Conservation (phyloP, 176 grass and related monocot genomes). For the bread wheat (Triticum aestivum) region DNA sequence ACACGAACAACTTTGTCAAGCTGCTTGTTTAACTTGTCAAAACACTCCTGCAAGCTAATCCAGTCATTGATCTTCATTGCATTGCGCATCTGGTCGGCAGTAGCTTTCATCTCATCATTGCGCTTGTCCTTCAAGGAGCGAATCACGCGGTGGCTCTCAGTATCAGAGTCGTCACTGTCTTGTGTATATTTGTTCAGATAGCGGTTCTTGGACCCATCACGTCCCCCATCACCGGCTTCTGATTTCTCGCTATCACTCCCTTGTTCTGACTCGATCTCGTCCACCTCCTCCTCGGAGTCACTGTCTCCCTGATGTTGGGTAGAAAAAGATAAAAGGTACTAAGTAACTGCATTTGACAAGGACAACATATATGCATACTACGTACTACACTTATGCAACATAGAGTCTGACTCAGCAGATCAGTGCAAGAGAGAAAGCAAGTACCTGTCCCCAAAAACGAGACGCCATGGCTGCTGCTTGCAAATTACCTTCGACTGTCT, state of each 20-base stretch:
- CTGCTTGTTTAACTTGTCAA: constrained; percentile 97
- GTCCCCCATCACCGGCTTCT: constrained; percentile 19
- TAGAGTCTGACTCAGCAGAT: background rate
- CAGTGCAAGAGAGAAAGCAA: background rate
- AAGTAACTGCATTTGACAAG: background rate
- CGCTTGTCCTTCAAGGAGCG: constrained; percentile 77
- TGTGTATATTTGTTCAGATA: constrained; percentile 52
- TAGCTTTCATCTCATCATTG: constrained; percentile 84
- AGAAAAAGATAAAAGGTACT: background rate
- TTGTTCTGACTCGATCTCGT: constrained; percentile 43
- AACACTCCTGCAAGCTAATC: constrained; percentile 85
- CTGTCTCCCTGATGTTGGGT: constrained; percentile 60
- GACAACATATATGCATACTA: background rate
- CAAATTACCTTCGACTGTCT: background rate
- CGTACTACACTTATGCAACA: background rate
- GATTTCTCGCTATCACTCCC: constrained; percentile 39
- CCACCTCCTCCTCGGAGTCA: constrained; percentile 83
- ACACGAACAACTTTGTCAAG: constrained; percentile 89
- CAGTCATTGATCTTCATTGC: constrained; percentile 99
- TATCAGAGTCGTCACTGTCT: constrained; percentile 81
- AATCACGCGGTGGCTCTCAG: constrained; percentile 53
- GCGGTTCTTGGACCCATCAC: constrained; percentile 24
- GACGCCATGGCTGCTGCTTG: constrained; percentile 57
- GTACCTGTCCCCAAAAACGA: constrained; percentile 79
- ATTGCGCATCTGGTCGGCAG: constrained; percentile 90